Evolutionary conservation across 169 alveolate genomes (phyloP), one percentile per base, ranked within the genome.

Genomic region (Eimeria praecox): DNA sequence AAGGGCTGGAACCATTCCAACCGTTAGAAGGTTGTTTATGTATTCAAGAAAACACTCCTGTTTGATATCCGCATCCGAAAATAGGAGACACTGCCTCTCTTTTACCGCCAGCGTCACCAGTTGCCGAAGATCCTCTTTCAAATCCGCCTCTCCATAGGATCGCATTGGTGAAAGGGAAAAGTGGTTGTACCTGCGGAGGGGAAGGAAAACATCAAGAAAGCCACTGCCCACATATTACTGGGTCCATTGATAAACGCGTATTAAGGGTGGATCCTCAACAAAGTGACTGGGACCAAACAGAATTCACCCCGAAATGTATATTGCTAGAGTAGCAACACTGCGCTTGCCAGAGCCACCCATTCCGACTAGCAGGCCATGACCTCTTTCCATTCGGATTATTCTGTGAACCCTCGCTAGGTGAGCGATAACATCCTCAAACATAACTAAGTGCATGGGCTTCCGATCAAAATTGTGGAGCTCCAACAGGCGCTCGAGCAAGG

Each of bases 331-430:
- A 35, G 99, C 97, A 38, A 99, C 98, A 42, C 99, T 97, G 96
- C 98, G 98, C 95, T 98, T 99, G 80, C 99, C 99, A 42, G 99
- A 98, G 95, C 99, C 99, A 12, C 99, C 99, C 33, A 98, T 99
- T 42, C 99, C 99, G 77, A 99, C 98, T 27, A 99, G 97, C 93
- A 99, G 97, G 40, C 99, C 99, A 95, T 98, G 99, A 42, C 99
- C 99, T 40, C 99, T 98, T 85, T 98, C 98, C 95, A 98, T 98
- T 49, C 99, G 98, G 54, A 99, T 97, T 88, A 99, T 98, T 96
- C 99, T 97, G 73, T 98, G 98, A 71, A 99, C 97, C 83, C 99
- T 97, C 93, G 99, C 97, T 52, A 99, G 98, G 97, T 99, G 99
- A 87, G 98, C 97, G 96, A 99, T 97, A 22, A 99, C 99, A 95